Conservation (phyloP, 2,329 filamentous ascomycete species). For the Tolypocladium guangdongense region DNA sequence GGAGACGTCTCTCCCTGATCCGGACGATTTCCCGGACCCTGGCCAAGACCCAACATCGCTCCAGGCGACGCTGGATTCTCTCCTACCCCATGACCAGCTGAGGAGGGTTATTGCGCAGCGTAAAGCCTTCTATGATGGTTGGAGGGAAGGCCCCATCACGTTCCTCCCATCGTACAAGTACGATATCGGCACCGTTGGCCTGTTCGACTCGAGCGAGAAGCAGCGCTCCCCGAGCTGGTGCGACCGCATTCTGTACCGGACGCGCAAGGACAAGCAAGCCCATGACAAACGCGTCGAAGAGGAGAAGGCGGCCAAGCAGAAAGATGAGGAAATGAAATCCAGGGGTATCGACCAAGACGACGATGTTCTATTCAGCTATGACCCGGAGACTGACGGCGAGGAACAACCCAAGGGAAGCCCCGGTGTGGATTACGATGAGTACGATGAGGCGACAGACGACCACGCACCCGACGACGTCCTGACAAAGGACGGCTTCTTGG, state of each 20-base stretch:
- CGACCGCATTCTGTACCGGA: slow-evolving; percentile 82
- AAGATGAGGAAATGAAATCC: slow-evolving; percentile 76
- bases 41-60: slow-evolving; percentile 74
- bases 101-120: slow-evolving; percentile 58
- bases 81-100: slow-evolving; percentile 86
- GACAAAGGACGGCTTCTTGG: slow-evolving; percentile 46
- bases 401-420: slow-evolving; percentile 20
- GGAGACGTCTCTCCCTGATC: slow-evolving; percentile 39
- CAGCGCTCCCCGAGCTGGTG: slow-evolving; percentile 91
- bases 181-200: slow-evolving; percentile 81
- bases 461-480: slow-evolving; percentile 33
- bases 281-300: slow-evolving; percentile 55
- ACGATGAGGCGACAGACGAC: slow-evolving; percentile 35
- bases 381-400: slow-evolving; percentile 64
- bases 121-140: slow-evolving; percentile 85
- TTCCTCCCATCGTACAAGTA: slow-evolving; percentile 98
- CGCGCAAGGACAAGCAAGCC: slow-evolving; percentile 55
- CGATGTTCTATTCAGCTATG: slow-evolving; percentile 84
- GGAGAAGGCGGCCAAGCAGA: slow-evolving; percentile 54
- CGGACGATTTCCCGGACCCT: slow-evolving; percentile 57
- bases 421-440: slow-evolving; percentile 48
- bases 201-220: slow-evolving; percentile 95
- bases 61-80: slow-evolving; percentile 75
- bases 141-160: slow-evolving; percentile 76
- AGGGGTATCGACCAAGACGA: slow-evolving; percentile 69